A percentile compares a stretch with the other conserved stretches of the same genome.
These are phyloP conservation scores for Verticillium isaacii DNA, from an alignment of 2,329 filamentous ascomycete species.

Conservation along the genomic window DNA sequence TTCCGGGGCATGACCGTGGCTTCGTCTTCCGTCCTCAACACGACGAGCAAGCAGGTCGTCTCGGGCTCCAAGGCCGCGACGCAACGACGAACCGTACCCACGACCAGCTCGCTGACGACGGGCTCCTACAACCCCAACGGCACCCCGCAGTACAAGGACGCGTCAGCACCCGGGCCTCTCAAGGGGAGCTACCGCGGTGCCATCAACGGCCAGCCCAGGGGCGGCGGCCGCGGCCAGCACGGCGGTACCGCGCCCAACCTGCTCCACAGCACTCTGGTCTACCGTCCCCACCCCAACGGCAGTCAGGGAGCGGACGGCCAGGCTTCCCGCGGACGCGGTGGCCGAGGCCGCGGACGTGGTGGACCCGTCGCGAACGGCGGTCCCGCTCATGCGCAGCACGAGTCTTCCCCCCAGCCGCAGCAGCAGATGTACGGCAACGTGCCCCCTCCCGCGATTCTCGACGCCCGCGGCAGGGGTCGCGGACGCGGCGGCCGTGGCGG, in stretches of 20 bases:
- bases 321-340: conserved; percentile 16
- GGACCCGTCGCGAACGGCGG: conserved; percentile 10
- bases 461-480: conserved; percentile 36
- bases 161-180: conserved; percentile 46
- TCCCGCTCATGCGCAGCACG: conserved; percentile 7
- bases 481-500: conserved; percentile 30
- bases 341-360: conserved; percentile 10
- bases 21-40: conserved; percentile 81
- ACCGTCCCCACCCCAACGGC: conserved; percentile 35
- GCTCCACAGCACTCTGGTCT: conserved; percentile 48
- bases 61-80: conserved; percentile 56
- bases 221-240: conserved; percentile 23
- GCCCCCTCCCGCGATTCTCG: conserved; percentile 55
- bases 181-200: conserved; percentile 55
- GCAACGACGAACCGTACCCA: conserved; percentile 45
- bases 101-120: conserved; percentile 46
- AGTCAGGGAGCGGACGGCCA: conserved; percentile 23
- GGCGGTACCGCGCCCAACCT: conserved; percentile 29
- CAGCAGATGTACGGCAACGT: conserved; percentile 44
- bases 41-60: conserved; percentile 76
- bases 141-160: conserved; percentile 58
- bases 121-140: conserved; percentile 52
- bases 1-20: conserved; percentile 94
- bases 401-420: conserved; percentile 13
- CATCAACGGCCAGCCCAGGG: conserved; percentile 35